Evolutionary conservation across 1,284 basidiomycete genomes (phyloP).

Genomic region (Cutaneotrichosporon cutaneum): DNA sequence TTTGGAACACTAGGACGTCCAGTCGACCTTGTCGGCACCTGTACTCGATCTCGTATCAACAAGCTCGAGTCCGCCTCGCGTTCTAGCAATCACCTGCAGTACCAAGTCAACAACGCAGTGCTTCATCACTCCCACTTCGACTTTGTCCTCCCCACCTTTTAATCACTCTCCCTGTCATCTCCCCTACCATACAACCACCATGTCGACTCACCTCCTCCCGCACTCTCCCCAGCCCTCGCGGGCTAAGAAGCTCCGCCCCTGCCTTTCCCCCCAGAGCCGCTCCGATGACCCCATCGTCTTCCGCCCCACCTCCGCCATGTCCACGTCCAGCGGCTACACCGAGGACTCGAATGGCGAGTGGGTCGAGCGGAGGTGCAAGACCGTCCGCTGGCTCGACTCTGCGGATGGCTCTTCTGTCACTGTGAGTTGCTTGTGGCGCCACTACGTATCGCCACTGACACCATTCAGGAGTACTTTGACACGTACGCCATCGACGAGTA

Average conservation of each 20-base stretch:
- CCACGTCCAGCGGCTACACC: slow-evolving; percentile 20
- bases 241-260: slow-evolving; percentile 42
- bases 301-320: slow-evolving; percentile 16
- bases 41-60: slow-evolving; percentile 1
- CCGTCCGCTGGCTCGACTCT: slow-evolving; percentile 43
- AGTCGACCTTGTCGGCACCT: slow-evolving; percentile 15
- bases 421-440: slow-evolving; percentile 29
- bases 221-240: slow-evolving; percentile 23
- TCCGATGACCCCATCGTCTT: neutral
- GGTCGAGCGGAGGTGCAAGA: slow-evolving; percentile 33
- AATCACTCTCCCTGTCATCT: neutral
- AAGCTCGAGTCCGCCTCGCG: neutral
- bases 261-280: slow-evolving; percentile 36
- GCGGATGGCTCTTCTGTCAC: slow-evolving; percentile 39
- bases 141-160: neutral
- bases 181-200: slow-evolving; percentile 8
- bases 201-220: slow-evolving; percentile 16
- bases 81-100: neutral
- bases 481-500: slow-evolving; percentile 53
- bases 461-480: slow-evolving; percentile 41
- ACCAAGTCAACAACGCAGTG: neutral
- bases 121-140: slow-evolving; percentile 2
- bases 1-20: slow-evolving; percentile 4
- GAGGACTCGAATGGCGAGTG: slow-evolving; percentile 19
- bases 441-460: slow-evolving; percentile 3